These are phyloP conservation scores for Plasmodium fragile DNA, from an alignment of 169 alveolate species.

Conservation along the genomic window DNA sequence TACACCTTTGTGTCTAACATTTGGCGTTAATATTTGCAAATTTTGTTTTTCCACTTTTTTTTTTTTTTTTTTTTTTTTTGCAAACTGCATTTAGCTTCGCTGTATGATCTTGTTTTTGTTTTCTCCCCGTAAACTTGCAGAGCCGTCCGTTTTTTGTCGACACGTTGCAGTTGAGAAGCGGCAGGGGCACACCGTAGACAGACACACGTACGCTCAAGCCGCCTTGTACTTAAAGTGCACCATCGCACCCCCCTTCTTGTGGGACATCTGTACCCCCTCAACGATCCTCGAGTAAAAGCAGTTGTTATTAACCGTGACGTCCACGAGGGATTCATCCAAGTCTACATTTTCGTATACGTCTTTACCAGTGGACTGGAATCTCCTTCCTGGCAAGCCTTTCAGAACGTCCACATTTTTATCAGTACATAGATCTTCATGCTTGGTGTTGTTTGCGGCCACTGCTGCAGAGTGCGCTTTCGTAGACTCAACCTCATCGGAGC, in stretches of 20 bases:
- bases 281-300: slow-evolving; percentile 43
- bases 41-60: background rate
- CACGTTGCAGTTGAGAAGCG: background rate
- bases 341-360: slow-evolving; percentile 56
- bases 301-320: slow-evolving; percentile 65
- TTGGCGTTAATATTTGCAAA: background rate
- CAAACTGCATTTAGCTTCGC: background rate
- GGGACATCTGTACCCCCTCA: slow-evolving; percentile 59
- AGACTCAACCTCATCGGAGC: background rate
- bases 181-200: background rate
- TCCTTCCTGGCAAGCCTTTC: slow-evolving; percentile 35
- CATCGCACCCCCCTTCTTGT: slow-evolving; percentile 45
- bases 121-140: background rate
- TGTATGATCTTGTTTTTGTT: background rate
- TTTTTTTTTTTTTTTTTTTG: background rate
- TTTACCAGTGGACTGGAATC: slow-evolving; percentile 47
- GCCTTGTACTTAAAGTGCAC: slow-evolving; percentile 42
- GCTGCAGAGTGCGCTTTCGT: background rate
- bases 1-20: background rate
- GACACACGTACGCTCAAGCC: background rate
- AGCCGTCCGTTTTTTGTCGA: background rate
- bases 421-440: background rate
- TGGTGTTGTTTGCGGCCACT: background rate
- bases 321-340: slow-evolving; percentile 29
- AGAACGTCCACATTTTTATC: slow-evolving; percentile 41